A percentile compares a stretch with the other conserved stretches of the same genome.
Evolutionary conservation across 805 yeast genomes (phyloP).

Genomic region (Candida tibetensis): DNA sequence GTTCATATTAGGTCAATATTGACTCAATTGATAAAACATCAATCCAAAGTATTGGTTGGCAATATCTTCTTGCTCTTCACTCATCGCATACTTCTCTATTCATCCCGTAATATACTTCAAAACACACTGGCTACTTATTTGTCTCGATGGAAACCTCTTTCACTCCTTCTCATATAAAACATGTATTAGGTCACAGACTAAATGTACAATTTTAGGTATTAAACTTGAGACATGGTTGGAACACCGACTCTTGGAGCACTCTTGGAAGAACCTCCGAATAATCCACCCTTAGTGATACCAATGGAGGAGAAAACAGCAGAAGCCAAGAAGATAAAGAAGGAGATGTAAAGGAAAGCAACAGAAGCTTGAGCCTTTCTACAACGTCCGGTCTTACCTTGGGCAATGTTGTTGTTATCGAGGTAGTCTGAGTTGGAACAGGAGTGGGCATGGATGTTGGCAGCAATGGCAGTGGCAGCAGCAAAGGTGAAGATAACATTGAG

Average conservation of each 20-base stretch:
- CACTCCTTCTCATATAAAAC: no score
- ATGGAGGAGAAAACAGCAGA: slow-evolving; percentile 60
- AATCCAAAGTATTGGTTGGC: no score
- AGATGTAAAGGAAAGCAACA: slow-evolving; percentile 79
- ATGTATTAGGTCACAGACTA: no score
- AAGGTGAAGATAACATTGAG: slow-evolving; percentile 88
- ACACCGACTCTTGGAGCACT: slow-evolving; percentile 74
- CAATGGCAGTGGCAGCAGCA: slow-evolving; percentile 92
- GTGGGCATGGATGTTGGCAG: slow-evolving; percentile 84
- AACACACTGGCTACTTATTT: no score
- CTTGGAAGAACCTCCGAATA: slow-evolving; percentile 33
- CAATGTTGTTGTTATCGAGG: slow-evolving; percentile 60
- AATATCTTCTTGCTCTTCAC: no score
- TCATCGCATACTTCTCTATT: no score
- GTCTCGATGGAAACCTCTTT: no score
- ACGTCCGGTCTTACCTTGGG: slow-evolving; percentile 77
- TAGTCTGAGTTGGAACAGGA: slow-evolving; percentile 73
- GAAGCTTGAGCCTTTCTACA: slow-evolving; percentile 94
- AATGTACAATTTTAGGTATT: slow-evolving; percentile 19
- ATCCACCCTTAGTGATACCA: slow-evolving; percentile 53
- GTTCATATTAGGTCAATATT: no score
- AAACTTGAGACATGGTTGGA: slow-evolving; percentile 88
- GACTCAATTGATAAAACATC: no score
- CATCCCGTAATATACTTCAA: no score
- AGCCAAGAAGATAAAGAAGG: slow-evolving; percentile 71